Evolutionary conservation across 2,329 filamentous ascomycete species (phyloP), one percentile per base, ranked within the genome.

Genomic region (Zasmidium cellare): DNA sequence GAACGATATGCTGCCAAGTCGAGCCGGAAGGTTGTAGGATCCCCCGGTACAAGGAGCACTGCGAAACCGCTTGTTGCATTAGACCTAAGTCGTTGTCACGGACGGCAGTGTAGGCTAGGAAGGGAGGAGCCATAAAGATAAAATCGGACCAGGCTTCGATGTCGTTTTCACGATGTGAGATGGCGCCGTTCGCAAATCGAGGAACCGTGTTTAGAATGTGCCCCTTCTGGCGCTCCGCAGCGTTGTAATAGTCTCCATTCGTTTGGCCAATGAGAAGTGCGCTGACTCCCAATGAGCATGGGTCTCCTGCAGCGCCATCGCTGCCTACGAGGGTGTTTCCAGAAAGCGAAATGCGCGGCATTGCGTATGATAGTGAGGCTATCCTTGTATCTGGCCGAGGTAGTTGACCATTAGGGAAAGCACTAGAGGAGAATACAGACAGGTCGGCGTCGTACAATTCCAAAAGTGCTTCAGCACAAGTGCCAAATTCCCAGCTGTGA

Each of bases 141-240:
- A 76, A 79, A 62, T 82, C 80, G 7, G 78, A 74, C 78, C 80
- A 81, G 3, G 81, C 68, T 56, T 81, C 77, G 6, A 74, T 63
- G 9, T 72, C 69, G 20, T 73, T 69, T 22, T 75, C 70, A 23
- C 79, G 73, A 59, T 82, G 79, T 46, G 76, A 79, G 48, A 82
- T 79, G 5, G 80, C 79, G 41, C 77, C 77, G 11, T 69, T 54
- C 3, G 47, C 23, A 49, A 51, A 58, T 46, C 75, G 71, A 7
- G 77, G 77, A 3, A 76, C 77, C 12, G 57, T 60, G 12, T 79
- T 60, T 0, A 81, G 69, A 56, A 31, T 35, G 38, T 77, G 73
- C 1, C 75, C 55, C 23, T 73, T 67, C 64, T 82, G 78, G 14
- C 76, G 71, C 19, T 66, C 57, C 3, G 76, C 75, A 5, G 77